Evolutionary conservation across 78 protist species (phyloP), one percentile per base, ranked within the genome.

Genomic region (Dictyostelium purpureum): DNA sequence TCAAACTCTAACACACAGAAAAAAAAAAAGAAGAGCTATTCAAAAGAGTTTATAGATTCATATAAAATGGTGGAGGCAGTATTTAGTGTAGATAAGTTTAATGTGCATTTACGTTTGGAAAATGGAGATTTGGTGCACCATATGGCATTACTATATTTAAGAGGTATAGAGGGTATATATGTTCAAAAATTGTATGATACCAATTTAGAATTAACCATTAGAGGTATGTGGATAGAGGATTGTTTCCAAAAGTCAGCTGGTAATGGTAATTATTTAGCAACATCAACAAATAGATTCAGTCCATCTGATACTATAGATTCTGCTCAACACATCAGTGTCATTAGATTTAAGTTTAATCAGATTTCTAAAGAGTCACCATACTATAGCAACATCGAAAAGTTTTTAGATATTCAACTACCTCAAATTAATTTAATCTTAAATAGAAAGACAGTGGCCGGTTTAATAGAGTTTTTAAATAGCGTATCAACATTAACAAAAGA

Each of bases 141-240:
- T 38, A 31, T 85, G 6, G 82, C 92, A 11, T 47, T 85, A 66
- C 61, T 85, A 11, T 85, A 85, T 61, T 11, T 85, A 6, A 40
- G 92, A 47, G 28, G 38, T 10, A 37, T 70, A 10, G 38, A 56
- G 4, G 92, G 92, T 33, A 52, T 45, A 18, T 73, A 45, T 31
- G 79, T 42, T 6, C 92, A 85, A 24, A 77, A 77, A 31, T 47
- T 56, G 4, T 59, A 26, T 5, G 77, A 73, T 43, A 73, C 75
- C 10, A 35, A n/a, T 35, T 54, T 85, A 51, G 52, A 40, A 19
- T n/a, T 85, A 5, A 26, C 38, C 12, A 35, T 85, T 57, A 70
- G 73, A 35, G 92, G 83, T 9, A 16, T 85, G n/a, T 85, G 92
- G 92, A 33, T 85, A 18, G 92, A 85, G 33, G 92, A 85, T 59